A percentile compares a stretch with the other conserved stretches of the same genome.
phyloP scores from a whole-genome alignment of 208 protist species.

The Leishmania major region DNA sequence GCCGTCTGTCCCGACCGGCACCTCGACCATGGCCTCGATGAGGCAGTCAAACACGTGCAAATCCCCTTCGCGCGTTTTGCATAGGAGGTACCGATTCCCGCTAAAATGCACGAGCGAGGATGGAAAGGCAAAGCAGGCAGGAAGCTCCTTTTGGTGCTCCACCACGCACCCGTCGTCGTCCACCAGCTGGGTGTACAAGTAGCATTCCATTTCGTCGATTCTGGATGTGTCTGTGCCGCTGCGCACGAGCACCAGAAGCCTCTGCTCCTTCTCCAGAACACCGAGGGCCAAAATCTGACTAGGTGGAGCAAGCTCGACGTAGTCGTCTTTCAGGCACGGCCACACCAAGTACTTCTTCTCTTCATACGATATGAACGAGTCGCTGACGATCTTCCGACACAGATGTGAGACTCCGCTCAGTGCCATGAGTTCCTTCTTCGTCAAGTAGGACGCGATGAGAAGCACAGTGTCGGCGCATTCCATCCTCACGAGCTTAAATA shows the following conservation, averaged over 20 bases:
- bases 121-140: conserved; percentile 35
- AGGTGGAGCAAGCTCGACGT: conserved; percentile 57
- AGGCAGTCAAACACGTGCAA: conserved; percentile 61
- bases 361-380: conserved; percentile 29
- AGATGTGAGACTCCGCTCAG: conserved; percentile 50
- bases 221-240: conserved; percentile 29
- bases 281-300: conserved; percentile 50
- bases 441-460: conserved; percentile 56
- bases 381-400: conserved; percentile 32
- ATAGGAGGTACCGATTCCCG: conserved; percentile 58
- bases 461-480: conserved; percentile 53
- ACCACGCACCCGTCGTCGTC: conserved; percentile 14
- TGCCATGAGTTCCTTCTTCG: conserved; percentile 45
- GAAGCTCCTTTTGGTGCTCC: conserved; percentile 53
- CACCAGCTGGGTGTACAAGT: conserved; percentile 48
- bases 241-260: conserved; percentile 47
- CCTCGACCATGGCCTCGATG: conserved; percentile 43
- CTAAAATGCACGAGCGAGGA: conserved; percentile 51
- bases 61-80: conserved; percentile 47
- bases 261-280: conserved; percentile 38
- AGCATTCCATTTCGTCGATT: conserved; percentile 47
- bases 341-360: conserved; percentile 48
- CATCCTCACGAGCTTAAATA: conserved; percentile 19
- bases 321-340: conserved; percentile 38
- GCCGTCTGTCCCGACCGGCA: conserved; percentile 53